phyloP scores from a whole-genome alignment of 371 early-diverging fungal species.

The Mucor irregularis region DNA sequence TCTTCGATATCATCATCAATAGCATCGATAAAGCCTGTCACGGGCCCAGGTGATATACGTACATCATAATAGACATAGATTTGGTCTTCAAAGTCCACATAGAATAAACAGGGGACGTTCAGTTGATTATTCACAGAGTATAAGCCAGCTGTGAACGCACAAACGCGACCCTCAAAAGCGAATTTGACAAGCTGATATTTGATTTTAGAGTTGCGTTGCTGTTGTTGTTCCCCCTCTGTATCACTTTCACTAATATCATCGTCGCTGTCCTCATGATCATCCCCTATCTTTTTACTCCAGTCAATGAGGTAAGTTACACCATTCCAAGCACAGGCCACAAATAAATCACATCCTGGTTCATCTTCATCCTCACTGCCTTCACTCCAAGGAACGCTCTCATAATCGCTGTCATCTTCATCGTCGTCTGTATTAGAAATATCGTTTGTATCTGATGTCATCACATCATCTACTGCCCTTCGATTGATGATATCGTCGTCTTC shows the following conservation, averaged over 20 bases:
- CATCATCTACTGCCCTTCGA: conserved; percentile 12
- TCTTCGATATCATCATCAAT: conserved; percentile 52
- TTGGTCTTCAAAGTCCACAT: conserved; percentile 81
- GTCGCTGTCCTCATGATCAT: conserved; percentile 6
- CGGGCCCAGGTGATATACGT: conserved; percentile 48
- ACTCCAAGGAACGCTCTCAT: conserved; percentile 28
- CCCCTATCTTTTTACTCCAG: conserved; percentile 38
- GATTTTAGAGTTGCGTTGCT: conserved; percentile 14
- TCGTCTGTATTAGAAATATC: conserved; percentile 8
- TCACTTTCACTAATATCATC: neutral
- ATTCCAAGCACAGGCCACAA: conserved; percentile 83
- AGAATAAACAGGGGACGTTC: conserved; percentile 79
- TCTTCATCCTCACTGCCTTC: conserved; percentile 28
- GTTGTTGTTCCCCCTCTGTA: neutral
- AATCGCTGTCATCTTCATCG: conserved; percentile 18
- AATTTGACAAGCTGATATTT: conserved; percentile 73
- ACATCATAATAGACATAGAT: conserved; percentile 82
- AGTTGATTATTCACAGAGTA: conserved; percentile 68
- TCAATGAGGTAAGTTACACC: conserved; percentile 77
- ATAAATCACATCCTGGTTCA: conserved; percentile 56
- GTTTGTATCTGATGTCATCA: conserved; percentile 8
- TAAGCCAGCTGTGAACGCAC: conserved; percentile 77
- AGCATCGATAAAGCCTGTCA: conserved; percentile 44
- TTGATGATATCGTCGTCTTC: neutral
- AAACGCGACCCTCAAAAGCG: conserved; percentile 80